A percentile compares a stretch with the other conserved stretches of the same genome.
Evolutionary conservation across 2,329 filamentous ascomycete genomes (phyloP).

Genomic region (Thielaviopsis punctulata): DNA sequence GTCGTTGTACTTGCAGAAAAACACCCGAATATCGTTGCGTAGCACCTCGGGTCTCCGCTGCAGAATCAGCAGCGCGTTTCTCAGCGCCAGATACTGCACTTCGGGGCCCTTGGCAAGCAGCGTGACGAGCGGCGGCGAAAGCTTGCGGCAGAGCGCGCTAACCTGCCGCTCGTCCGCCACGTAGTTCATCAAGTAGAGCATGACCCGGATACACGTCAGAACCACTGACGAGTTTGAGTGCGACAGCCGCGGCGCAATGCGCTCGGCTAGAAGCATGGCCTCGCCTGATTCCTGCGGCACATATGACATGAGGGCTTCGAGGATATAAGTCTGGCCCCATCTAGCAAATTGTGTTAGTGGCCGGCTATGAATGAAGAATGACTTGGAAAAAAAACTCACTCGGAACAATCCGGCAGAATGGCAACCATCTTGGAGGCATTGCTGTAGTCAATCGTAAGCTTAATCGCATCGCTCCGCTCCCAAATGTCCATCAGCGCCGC

Average conservation of each 20-base stretch:
- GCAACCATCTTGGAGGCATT: slow-evolving; percentile 98
- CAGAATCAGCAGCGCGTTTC: slow-evolving; percentile 85
- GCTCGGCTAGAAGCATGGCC: slow-evolving; percentile 75
- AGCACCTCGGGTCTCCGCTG: slow-evolving; percentile 86
- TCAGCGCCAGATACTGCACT: slow-evolving; percentile 89
- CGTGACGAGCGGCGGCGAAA: slow-evolving; percentile 88
- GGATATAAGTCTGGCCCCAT: slow-evolving; percentile 97
- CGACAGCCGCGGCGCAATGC: slow-evolving; percentile 85
- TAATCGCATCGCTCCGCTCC: slow-evolving; percentile 94
- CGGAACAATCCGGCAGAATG: slow-evolving; percentile 89
- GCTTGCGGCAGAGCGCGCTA: slow-evolving; percentile 69
- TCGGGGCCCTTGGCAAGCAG: slow-evolving; percentile 90
- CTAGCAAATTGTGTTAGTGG: slow-evolving; percentile 25
- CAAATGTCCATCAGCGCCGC: slow-evolving; percentile 92
- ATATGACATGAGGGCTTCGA: slow-evolving; percentile 95
- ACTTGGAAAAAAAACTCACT: slow-evolving; percentile 40
- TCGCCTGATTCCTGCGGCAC: slow-evolving; percentile 83
- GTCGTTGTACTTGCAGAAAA: slow-evolving; percentile 99
- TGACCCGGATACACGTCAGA: slow-evolving; percentile 86
- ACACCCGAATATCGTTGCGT: slow-evolving; percentile 91
- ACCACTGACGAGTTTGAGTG: slow-evolving; percentile 96
- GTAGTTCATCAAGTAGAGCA: slow-evolving; percentile 97
- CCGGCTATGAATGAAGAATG: background rate
- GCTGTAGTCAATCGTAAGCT: slow-evolving; percentile 90
- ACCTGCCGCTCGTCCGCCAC: slow-evolving; percentile 85